Base-by-base conservation (phyloP, 176 grass and related monocot genomes). In the Aegilops speltoides region DNA sequence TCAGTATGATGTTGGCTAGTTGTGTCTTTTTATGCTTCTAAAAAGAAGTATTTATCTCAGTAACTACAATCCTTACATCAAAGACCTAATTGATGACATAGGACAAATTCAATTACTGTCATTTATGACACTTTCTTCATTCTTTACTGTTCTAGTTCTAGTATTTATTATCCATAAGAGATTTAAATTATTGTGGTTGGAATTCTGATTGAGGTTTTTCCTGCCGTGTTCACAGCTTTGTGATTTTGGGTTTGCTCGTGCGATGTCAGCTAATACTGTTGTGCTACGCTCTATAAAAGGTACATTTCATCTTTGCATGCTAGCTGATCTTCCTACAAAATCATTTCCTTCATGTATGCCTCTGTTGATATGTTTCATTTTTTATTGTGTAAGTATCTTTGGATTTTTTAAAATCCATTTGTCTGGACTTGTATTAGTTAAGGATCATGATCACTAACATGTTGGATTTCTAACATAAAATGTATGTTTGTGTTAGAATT, bases 161-260 rank as follows among this genome's bases (percentile, higher is more conserved):
- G 38, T 68, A 62, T 25, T 78, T 72, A 24, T 89, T 41, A 37
- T 78, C 72, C 28, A 79, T 88, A 63, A 83, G 5, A 48, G 14
- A 59, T 59, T 59, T 8, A 59, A 7, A 59, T 59, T 72, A 67
- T 64, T 88, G 24, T 64, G 20, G 31, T 73, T 89, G 6, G 81
- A 87, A 36, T 76, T 68, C 3, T 22, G 64, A 60, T 59, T 72
- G 6, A 22, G 12, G 54, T 78, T 12, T 46, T 73, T 45, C 76
- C 76, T 86, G 59, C 67, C 26, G 78, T 78, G 33, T 91, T 89
- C 40, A 77, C 88, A 98, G 96, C 91, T 98, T 77, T 98, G 96
- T 69, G 96, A 98, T 65, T 98, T 98, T 85, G 96, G 96, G 80
- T 98, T 98, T 98, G 96, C 96, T 76, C 90, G 93, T 59, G 96